These are phyloP conservation scores for Dendryphion nanum DNA, from an alignment of 2,329 filamentous ascomycete species.

Conservation along the genomic window DNA sequence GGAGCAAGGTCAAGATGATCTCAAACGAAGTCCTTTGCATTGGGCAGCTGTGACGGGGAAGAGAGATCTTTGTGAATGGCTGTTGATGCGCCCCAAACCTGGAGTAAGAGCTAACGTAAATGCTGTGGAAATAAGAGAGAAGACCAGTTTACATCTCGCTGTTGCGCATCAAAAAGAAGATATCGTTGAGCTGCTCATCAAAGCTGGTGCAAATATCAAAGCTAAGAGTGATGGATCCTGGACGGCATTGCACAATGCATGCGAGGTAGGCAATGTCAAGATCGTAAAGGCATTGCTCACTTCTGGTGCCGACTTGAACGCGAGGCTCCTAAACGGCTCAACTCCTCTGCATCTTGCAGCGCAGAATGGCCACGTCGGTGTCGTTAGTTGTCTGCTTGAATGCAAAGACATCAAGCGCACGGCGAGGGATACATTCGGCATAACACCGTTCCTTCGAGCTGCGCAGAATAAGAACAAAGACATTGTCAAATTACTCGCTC, in stretches of 20 bases:
- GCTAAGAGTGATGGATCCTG: constrained; percentile 35
- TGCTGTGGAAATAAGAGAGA: constrained; percentile 33
- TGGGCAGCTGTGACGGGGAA: constrained; percentile 61
- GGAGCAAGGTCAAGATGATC: constrained; percentile 40
- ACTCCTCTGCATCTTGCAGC: constrained; percentile 41
- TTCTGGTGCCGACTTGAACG: constrained; percentile 34
- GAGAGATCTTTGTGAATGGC: constrained; percentile 47
- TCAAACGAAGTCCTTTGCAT: constrained; percentile 54
- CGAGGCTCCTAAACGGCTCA: constrained; percentile 31
- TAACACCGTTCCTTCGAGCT: constrained; percentile 44
- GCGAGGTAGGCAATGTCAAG: constrained; percentile 30
- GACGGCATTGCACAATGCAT: constrained; percentile 36
- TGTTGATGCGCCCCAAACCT: constrained; percentile 40
- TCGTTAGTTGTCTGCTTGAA: constrained; percentile 38
- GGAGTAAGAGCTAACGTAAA: constrained; percentile 31
- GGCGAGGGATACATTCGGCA: constrained; percentile 44
- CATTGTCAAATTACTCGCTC: constrained; percentile 44
- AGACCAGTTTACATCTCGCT: constrained; percentile 37
- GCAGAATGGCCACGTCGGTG: constrained; percentile 31
- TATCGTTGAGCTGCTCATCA: constrained; percentile 33
- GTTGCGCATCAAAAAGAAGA: constrained; percentile 35
- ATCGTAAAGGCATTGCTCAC: constrained; percentile 29
- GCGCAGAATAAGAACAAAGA: constrained; percentile 40
- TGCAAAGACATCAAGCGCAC: constrained; percentile 35
- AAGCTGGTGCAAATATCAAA: constrained; percentile 29